phyloP scores from a whole-genome alignment of 768 basidiomycete genomes.

The Boletus pseudo-olivaceus region DNA sequence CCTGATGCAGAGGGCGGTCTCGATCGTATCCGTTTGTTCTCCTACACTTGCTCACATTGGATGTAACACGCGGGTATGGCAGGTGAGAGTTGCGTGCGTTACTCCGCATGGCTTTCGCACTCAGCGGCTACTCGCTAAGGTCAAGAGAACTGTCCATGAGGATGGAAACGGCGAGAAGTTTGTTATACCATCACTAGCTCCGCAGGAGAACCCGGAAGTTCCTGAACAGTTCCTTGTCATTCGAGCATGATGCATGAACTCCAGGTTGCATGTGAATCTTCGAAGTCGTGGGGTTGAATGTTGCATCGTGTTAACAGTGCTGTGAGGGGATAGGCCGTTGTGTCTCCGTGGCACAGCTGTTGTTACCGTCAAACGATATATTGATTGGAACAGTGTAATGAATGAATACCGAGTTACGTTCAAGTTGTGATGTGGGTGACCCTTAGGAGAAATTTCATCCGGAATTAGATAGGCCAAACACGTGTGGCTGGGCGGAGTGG shows the following conservation, averaged over 20 bases:
- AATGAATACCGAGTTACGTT: not conserved
- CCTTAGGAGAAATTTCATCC: not conserved
- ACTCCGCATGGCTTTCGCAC: not conserved
- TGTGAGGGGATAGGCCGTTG: not conserved
- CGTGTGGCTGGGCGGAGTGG: conserved; percentile 27
- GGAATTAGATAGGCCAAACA: conserved; percentile 25
- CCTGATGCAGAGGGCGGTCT: conserved; percentile 36
- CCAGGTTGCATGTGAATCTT: not conserved
- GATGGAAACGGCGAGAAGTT: conserved; percentile 39
- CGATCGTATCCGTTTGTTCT: conserved; percentile 48
- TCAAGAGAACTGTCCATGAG: conserved; percentile 38
- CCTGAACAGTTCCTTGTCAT: conserved; percentile 74
- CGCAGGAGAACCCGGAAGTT: conserved; percentile 62
- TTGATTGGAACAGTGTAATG: not conserved
- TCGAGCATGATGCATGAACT: conserved; percentile 30
- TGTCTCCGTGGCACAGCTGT: not conserved
- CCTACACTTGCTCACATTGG: conserved; percentile 59
- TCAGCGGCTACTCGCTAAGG: conserved; percentile 33
- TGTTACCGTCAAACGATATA: not conserved
- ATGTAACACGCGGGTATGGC: conserved; percentile 66
- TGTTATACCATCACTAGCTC: conserved; percentile 38
- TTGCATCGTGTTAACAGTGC: not conserved
- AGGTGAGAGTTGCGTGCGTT: conserved; percentile 40
- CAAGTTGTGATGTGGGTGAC: not conserved
- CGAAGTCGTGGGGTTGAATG: not conserved